Conservation (phyloP, 768 basidiomycete genomes). For the Coprinellus micaceus region DNA sequence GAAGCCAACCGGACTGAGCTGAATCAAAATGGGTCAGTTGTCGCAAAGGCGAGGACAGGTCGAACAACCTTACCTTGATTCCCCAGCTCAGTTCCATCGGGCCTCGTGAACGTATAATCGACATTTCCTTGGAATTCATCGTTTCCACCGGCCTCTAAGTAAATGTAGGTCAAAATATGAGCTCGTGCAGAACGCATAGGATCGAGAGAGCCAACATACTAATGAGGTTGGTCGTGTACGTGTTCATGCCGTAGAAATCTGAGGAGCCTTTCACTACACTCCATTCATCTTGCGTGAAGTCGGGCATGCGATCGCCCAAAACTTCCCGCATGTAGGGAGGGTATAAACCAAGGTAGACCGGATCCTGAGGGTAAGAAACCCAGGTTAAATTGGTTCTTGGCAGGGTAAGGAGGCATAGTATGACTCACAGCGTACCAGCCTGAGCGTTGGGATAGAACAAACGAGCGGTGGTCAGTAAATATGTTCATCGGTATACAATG, state of each 20-base stretch:
- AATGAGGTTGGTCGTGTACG: conserved; percentile 64
- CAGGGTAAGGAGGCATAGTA: conserved; percentile 4
- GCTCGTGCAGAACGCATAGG: neutral
- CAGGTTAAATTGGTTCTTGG: neutral
- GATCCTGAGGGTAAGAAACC: conserved; percentile 37
- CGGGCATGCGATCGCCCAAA: conserved; percentile 54
- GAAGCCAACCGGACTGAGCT: conserved; percentile 66
- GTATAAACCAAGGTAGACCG: conserved; percentile 70
- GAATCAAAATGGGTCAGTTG: neutral
- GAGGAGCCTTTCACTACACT: conserved; percentile 59
- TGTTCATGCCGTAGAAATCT: conserved; percentile 73
- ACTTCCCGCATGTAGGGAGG: conserved; percentile 56
- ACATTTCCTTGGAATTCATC: conserved; percentile 63
- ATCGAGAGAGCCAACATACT: conserved; percentile 31
- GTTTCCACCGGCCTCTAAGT: conserved; percentile 51
- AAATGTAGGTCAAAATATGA: neutral
- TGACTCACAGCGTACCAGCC: conserved; percentile 57
- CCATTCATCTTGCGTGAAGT: conserved; percentile 54
- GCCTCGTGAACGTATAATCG: conserved; percentile 57
- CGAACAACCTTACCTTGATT: conserved; percentile 44
- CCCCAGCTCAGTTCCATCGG: conserved; percentile 62
- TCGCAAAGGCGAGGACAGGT: neutral
- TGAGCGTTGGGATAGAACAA: conserved; percentile 26
- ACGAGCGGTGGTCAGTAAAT: conserved; percentile 18
- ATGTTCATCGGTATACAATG: conserved; percentile 21